Conservation (phyloP, 2,329 filamentous ascomycete species). For the Catunica adiposa region DNA sequence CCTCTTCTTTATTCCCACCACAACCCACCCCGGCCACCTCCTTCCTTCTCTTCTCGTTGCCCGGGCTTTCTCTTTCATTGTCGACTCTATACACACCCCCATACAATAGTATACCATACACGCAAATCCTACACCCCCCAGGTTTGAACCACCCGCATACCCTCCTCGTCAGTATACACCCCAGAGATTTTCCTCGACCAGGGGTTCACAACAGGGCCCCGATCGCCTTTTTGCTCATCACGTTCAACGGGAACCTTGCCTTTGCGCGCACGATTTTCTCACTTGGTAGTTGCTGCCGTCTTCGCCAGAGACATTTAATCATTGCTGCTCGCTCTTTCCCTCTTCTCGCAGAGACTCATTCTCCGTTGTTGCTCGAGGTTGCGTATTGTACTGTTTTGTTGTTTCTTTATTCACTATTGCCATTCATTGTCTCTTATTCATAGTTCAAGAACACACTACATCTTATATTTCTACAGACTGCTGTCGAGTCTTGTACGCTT, state of each 20-base stretch:
- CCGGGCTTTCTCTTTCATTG: no score
- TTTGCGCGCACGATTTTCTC: neutral
- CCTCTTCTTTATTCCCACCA: no score
- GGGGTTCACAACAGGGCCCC: neutral
- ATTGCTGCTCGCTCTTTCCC: neutral
- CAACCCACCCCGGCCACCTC: no score
- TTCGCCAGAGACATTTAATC: neutral
- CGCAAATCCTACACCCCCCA: neutral
- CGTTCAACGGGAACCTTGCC: neutral
- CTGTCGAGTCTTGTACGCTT: neutral
- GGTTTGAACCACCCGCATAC: neutral
- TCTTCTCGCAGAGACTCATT: neutral
- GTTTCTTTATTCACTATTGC: neutral
- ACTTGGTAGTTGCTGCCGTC: neutral
- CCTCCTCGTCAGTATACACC: neutral
- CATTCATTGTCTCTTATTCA: neutral
- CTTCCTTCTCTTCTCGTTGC: no score
- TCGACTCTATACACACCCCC: no score
- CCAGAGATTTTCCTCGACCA: neutral
- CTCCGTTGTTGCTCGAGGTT: neutral
- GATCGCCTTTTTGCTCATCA: neutral
- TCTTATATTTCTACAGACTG: no score
- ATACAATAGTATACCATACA: no score
- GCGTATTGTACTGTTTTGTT: neutral
- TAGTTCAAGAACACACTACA: neutral